A percentile compares a stretch with the other conserved stretches of the same genome.
phyloP scores from a whole-genome alignment of 2,329 filamentous ascomycete species.

The Thermochaetoides dissita region DNA sequence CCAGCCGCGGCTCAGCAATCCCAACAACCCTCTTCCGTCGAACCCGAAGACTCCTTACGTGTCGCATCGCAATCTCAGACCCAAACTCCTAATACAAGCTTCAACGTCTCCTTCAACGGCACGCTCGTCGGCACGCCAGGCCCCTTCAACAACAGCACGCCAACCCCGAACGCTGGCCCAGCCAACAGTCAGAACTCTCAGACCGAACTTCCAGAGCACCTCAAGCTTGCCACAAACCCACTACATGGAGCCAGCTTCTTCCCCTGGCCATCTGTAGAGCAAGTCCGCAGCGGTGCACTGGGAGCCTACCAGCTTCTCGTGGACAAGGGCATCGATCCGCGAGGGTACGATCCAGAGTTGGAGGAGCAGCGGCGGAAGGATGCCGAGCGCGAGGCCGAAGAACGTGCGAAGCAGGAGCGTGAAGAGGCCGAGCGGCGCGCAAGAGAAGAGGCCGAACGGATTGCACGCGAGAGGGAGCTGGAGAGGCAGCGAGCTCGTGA shows the following conservation, averaged over 20 bases:
- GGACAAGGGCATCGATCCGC: slow-evolving; percentile 49
- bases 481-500: slow-evolving; percentile 13
- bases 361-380: slow-evolving; percentile 33
- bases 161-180: slow-evolving; percentile 15
- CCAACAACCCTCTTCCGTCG: slow-evolving; percentile 20
- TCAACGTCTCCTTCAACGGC: slow-evolving; percentile 8
- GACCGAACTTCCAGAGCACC: slow-evolving; percentile 33
- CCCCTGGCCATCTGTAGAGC: slow-evolving; percentile 62
- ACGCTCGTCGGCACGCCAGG: slow-evolving; percentile 3
- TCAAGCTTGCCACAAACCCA: slow-evolving; percentile 40
- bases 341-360: slow-evolving; percentile 43
- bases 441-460: slow-evolving; percentile 33
- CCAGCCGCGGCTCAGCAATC: slow-evolving; percentile 8
- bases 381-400: slow-evolving; percentile 25
- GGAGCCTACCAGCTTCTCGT: slow-evolving; percentile 47
- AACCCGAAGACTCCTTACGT: slow-evolving; percentile 20
- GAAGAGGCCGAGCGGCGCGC: slow-evolving; percentile 33
- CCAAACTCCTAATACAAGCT: slow-evolving; percentile 10
- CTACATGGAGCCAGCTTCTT: slow-evolving; percentile 47
- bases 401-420: slow-evolving; percentile 36
- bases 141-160: background rate
- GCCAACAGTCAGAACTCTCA: slow-evolving; percentile 19
- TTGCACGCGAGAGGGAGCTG: slow-evolving; percentile 29
- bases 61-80: slow-evolving; percentile 3
- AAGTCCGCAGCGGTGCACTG: slow-evolving; percentile 55